A percentile compares a stretch with the other conserved stretches of the same genome.
Evolutionary conservation across 768 basidiomycete genomes (phyloP).

Genomic region (Tylopilus sp.): DNA sequence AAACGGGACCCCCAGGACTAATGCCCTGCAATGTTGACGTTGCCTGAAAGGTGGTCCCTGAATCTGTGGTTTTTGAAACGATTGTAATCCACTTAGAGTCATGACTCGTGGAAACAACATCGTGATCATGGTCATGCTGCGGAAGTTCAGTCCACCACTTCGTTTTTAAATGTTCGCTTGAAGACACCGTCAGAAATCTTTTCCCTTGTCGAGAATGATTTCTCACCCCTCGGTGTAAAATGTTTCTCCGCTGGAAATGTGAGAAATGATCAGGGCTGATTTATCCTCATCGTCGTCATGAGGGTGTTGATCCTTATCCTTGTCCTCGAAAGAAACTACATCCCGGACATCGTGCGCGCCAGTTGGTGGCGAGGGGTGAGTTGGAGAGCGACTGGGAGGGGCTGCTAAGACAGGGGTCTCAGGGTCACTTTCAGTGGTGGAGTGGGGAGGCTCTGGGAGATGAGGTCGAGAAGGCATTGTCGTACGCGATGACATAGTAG

Average conservation of each 20-base stretch:
- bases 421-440: background rate
- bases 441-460: no score
- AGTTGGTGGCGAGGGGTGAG: background rate
- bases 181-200: background rate
- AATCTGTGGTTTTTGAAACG: background rate
- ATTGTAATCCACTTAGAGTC: background rate
- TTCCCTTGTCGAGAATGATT: background rate
- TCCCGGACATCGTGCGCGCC: background rate
- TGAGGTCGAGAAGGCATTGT: background rate
- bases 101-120: background rate
- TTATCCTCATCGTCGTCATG: background rate
- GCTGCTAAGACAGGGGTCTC: background rate
- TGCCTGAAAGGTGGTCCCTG: background rate
- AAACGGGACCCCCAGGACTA: background rate
- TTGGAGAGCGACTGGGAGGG: background rate
- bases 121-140: no score
- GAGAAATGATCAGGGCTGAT: background rate
- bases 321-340: background rate
- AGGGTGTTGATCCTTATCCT: background rate
- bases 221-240: constrained; percentile 9
- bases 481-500: background rate
- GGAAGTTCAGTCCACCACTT: background rate
- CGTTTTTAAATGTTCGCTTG: background rate
- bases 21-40: constrained; percentile 5
- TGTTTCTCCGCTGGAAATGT: background rate